Conservation (phyloP, 192 early-diverging fungal genomes). For the Helicostylum pulchrum region DNA sequence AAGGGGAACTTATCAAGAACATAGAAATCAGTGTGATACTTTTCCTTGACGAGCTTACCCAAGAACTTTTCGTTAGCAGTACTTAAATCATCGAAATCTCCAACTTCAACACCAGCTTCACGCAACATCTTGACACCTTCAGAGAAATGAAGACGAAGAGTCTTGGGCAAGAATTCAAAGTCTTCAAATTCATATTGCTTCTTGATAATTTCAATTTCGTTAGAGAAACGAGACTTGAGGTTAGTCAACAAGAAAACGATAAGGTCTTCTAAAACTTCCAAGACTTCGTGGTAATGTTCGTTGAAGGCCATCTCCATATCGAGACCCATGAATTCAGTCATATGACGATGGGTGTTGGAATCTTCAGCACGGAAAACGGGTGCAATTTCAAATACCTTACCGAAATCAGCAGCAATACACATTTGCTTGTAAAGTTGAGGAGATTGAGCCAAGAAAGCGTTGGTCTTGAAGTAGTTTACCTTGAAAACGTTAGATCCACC, state of each 20-base stretch:
- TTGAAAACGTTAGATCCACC: slow-evolving; percentile 99
- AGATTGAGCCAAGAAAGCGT: slow-evolving; percentile 94
- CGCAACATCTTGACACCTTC: slow-evolving; percentile 89
- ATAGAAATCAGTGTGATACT: slow-evolving; percentile 98
- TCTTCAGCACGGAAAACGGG: slow-evolving; percentile 98
- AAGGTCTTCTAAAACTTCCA: slow-evolving; percentile 89
- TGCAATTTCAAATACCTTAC: slow-evolving; percentile 96
- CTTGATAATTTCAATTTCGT: slow-evolving; percentile 84
- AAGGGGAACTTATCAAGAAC: slow-evolving; percentile 99
- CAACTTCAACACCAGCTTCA: slow-evolving; percentile 84
- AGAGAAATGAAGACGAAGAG: slow-evolving; percentile 78
- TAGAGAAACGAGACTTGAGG: slow-evolving; percentile 73
- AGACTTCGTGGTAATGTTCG: slow-evolving; percentile 98
- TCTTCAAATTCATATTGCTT: slow-evolving; percentile 92
- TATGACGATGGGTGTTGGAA: slow-evolving; percentile 95
- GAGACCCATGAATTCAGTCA: slow-evolving; percentile 98
- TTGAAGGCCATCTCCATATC: slow-evolving; percentile 99
- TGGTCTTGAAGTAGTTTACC: slow-evolving; percentile 92
- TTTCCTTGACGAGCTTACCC: slow-evolving; percentile 85
- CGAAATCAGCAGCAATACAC: slow-evolving; percentile 96
- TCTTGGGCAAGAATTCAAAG: slow-evolving; percentile 81
- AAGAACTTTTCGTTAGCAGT: slow-evolving; percentile 84
- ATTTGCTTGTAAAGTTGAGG: slow-evolving; percentile 99
- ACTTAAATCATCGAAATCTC: slow-evolving; percentile 90
- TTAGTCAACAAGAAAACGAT: slow-evolving; percentile 92